phyloP scores from a whole-genome alignment of 2,329 filamentous ascomycete species.

The Arthrobotrys sinensis region DNA sequence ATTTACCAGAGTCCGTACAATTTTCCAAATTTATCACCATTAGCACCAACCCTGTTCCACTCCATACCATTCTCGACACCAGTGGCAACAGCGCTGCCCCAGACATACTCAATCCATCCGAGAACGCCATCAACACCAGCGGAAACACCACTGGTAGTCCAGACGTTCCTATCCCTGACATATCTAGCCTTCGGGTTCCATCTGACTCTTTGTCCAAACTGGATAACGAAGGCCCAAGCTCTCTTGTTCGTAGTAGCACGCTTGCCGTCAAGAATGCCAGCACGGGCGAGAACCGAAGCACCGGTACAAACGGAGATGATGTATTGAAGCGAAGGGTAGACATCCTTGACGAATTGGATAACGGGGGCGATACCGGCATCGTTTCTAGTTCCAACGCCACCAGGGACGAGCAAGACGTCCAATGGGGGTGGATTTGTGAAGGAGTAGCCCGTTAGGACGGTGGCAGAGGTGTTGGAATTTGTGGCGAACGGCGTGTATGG shows the following conservation, averaged over 20 bases:
- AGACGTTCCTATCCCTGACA: constrained; percentile 70
- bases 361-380: constrained; percentile 34
- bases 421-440: constrained; percentile 61
- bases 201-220: constrained; percentile 68
- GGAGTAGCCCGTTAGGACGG: constrained; percentile 62
- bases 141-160: constrained; percentile 70
- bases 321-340: constrained; percentile 63
- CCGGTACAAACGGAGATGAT: constrained; percentile 67
- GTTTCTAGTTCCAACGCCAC: constrained; percentile 55
- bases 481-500: constrained; percentile 34
- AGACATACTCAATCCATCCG: constrained; percentile 68
- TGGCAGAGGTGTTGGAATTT: constrained; percentile 60
- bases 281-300: constrained; percentile 65
- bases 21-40: constrained; percentile 53
- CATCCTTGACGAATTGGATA: constrained; percentile 49
- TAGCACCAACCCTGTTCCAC: constrained; percentile 52
- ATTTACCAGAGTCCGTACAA: constrained; percentile 46
- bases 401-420: constrained; percentile 61
- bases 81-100: constrained; percentile 65
- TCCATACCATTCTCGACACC: constrained; percentile 65
- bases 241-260: constrained; percentile 69
- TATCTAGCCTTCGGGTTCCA: constrained; percentile 70
- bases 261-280: constrained; percentile 69
- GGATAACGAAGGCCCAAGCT: constrained; percentile 65
- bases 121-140: constrained; percentile 70